Evolutionary conservation across 1,139 yeast species (phyloP).

Genomic region (Fermentozyma sake): DNA sequence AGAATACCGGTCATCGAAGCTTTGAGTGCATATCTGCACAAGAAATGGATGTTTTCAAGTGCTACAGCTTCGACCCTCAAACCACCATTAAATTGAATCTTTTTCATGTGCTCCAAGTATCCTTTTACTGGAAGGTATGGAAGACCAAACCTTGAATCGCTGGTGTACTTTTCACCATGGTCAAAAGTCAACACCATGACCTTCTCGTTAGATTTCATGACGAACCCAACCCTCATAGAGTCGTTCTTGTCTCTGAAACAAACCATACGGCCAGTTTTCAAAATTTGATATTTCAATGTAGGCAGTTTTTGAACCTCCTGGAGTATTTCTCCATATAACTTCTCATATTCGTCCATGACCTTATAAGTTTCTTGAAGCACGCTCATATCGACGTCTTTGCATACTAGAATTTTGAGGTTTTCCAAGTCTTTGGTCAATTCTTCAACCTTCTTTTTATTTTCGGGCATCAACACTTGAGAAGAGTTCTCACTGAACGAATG

Average conservation of each 20-base stretch:
- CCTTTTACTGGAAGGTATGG: conserved; percentile 48
- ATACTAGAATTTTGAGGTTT: conserved; percentile 32
- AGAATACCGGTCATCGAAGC: conserved; percentile 41
- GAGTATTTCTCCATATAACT: conserved; percentile 41
- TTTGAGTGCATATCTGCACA: conserved; percentile 42
- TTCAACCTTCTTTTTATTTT: conserved; percentile 67
- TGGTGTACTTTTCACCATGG: conserved; percentile 38
- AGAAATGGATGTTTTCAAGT: conserved; percentile 44
- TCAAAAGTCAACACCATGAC: conserved; percentile 41
- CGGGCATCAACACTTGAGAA: conserved; percentile 81
- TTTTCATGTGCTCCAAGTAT: conserved; percentile 25
- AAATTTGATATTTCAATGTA: conserved; percentile 36
- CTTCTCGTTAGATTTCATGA: conserved; percentile 37
- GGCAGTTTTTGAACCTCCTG: conserved; percentile 45
- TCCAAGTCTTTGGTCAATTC: conserved; percentile 46
- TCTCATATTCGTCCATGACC: conserved; percentile 42
- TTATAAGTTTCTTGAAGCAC: conserved; percentile 45
- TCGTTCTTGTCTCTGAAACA: conserved; percentile 48
- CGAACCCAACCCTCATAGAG: conserved; percentile 49
- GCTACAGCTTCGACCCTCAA: conserved; percentile 44
- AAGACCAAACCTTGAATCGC: conserved; percentile 26
- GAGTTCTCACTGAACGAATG: conserved; percentile 92
- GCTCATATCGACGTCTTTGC: conserved; percentile 31
- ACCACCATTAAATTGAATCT: conserved; percentile 28
- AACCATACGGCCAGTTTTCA: conserved; percentile 57